Base-by-base conservation (phyloP, 164 flowering plant genomes). In the Pachysandra terminalis region DNA sequence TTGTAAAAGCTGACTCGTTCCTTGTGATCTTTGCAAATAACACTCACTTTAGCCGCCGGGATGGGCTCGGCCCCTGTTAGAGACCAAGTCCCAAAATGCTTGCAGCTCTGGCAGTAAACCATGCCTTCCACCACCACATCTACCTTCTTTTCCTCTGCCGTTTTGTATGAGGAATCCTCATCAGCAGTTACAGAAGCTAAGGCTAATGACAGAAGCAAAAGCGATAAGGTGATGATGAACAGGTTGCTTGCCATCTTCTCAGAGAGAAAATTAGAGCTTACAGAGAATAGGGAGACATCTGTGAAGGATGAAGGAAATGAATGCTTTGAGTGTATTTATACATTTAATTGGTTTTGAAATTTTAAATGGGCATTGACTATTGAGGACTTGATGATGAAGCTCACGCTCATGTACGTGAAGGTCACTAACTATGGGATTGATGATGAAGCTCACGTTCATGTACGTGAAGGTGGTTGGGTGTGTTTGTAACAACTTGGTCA, bases 41-140 rank as follows among this genome's bases (percentile, higher is more conserved):
- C 90, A 32, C 95, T 81, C 1, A 88, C 84, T 68, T 81, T 83
- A 6, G 94, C 96, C 0, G 72, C 62, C 6, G 78, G 61, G 17
- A 90, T 80, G 16, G 96, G 90, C 73, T 81, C 48, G 26, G 97
- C 93, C 0, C 63, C 85, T 0, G 73, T 56, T 57, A 90, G 48
- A 9, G 88, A 82, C 95, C 86, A 82, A 17, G 91, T 69, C 10
- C 91, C 91, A 0, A 24, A 28, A 2, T 56, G 59, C 22, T 82
- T 59, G 54, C 97, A 94, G 79, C 88, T 85, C 71, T 94, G 97
- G 83, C 98, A 90, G 72, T 83, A 88, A 27, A 94, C 91, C 67
- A 83, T 68, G 35, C 97, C 97, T 80, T 90, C 96, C 5, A 91
- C 90, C 22, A 80, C 95, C 54, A 88, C 90, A 0, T 78, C 84